A percentile compares a stretch with the other conserved stretches of the same genome.
These are phyloP conservation scores for Colletotrichum godetiae DNA, from an alignment of 2,329 filamentous ascomycete genomes.

Conservation along the genomic window DNA sequence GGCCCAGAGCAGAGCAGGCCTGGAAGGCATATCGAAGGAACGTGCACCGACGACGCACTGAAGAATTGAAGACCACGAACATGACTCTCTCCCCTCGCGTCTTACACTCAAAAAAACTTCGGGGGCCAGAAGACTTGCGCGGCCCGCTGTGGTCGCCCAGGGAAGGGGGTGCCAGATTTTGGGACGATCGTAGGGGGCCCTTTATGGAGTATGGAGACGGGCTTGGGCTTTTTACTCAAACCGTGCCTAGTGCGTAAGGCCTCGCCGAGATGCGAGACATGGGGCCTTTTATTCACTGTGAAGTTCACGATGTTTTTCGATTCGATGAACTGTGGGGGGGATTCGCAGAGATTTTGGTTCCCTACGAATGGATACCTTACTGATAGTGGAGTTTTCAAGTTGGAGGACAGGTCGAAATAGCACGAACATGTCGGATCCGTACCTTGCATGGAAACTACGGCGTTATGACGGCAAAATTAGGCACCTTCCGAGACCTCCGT, in stretches of 20 bases:
- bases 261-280: constrained; percentile 2
- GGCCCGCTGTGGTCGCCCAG: constrained; percentile 13
- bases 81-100: constrained; percentile 4
- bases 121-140: neutral
- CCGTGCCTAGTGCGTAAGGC: constrained; percentile 13
- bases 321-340: neutral
- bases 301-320: constrained; percentile 1
- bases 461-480: constrained; percentile 23
- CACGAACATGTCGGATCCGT: neutral
- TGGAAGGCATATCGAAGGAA: neutral
- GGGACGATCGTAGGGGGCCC: constrained; percentile 54
- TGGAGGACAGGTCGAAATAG: constrained; percentile 10
- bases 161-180: constrained; percentile 48
- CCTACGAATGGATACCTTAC: too few species aligned
- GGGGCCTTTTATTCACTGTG: neutral
- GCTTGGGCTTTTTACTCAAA: constrained; percentile 1
- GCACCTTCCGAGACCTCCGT: constrained; percentile 20
- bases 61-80: neutral
- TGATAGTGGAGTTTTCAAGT: neutral
- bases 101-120: neutral
- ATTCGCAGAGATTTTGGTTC: neutral
- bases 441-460: constrained; percentile 11
- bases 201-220: constrained; percentile 42
- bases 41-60: neutral
- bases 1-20: neutral